Evolutionary conservation across 768 basidiomycete species (phyloP).

Genomic region (Dictyophora rubrovolvata): DNA sequence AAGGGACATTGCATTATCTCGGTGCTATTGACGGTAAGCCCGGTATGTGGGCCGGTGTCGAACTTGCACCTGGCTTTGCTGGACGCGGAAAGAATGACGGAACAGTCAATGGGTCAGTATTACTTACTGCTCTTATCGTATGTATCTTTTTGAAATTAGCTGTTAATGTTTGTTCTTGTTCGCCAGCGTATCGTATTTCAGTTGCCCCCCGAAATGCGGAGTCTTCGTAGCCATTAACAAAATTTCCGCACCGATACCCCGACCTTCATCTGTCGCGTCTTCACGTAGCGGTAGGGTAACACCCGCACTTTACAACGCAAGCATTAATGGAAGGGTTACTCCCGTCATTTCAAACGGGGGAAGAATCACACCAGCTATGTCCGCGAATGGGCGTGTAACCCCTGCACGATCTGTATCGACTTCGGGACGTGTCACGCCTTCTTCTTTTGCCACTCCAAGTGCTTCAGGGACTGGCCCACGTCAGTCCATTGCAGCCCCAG

Average conservation of each 20-base stretch:
- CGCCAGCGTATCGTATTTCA: constrained; percentile 40
- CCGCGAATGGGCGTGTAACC: constrained; percentile 39
- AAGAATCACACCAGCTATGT: constrained; percentile 18
- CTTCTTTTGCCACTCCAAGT: constrained; percentile 28
- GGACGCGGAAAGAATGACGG: constrained; percentile 97
- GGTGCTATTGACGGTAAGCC: constrained; percentile 84
- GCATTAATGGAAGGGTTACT: constrained; percentile 32
- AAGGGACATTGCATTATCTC: constrained; percentile 70
- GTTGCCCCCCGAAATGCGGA: constrained; percentile 75
- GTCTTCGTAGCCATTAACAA: constrained; percentile 83
- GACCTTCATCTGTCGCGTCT: constrained; percentile 77
- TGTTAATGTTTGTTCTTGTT: not conserved
- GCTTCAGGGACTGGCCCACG: constrained; percentile 32
- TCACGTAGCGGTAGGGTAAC: constrained; percentile 39
- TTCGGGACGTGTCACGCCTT: constrained; percentile 19
- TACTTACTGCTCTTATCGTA: not conserved
- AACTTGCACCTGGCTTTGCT: constrained; percentile 71
- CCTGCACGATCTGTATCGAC: constrained; percentile 31
- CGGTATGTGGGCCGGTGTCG: constrained; percentile 90
- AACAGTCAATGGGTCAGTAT: constrained; percentile 71
- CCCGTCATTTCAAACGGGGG: constrained; percentile 19
- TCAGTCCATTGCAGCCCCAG: constrained; percentile 28
- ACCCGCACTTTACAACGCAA: constrained; percentile 23
- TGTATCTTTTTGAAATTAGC: not conserved
- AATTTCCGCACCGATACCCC: constrained; percentile 53